phyloP scores from a whole-genome alignment of 1,284 basidiomycete species.

The Ustilago sp. region DNA sequence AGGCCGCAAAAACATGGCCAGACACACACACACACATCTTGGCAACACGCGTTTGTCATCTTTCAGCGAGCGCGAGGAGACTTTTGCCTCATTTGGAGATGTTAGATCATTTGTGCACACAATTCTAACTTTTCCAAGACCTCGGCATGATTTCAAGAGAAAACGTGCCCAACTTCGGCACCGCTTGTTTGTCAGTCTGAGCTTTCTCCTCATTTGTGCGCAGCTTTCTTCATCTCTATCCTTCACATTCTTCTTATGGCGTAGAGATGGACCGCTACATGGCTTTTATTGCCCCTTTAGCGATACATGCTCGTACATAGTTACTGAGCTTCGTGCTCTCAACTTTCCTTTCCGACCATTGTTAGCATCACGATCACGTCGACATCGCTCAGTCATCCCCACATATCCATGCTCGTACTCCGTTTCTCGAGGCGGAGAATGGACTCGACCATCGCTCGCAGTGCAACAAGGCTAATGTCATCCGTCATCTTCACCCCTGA shows the following conservation, averaged over 20 bases:
- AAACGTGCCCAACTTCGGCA: conserved; percentile 7
- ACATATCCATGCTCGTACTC: background rate
- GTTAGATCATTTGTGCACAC: background rate
- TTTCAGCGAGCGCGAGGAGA: background rate
- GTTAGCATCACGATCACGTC: background rate
- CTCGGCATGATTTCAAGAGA: background rate
- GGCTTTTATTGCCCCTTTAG: background rate
- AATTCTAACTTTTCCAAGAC: background rate
- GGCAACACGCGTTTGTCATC: conserved; percentile 1
- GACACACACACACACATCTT: too few species aligned
- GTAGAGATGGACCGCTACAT: conserved; percentile 7
- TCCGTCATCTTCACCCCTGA: background rate
- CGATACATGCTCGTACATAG: background rate
- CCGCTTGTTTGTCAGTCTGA: conserved; percentile 2
- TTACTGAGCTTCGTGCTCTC: background rate
- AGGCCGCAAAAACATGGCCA: conserved; percentile 8
- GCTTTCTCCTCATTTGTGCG: background rate
- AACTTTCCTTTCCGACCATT: background rate
- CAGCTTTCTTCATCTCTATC: background rate
- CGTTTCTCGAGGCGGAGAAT: conserved; percentile 1
- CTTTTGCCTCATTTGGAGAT: background rate
- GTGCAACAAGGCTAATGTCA: background rate
- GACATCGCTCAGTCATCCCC: background rate
- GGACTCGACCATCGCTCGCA: background rate
- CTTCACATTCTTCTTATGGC: background rate